Percentiles rank a stretch among this genome's conserved stretches.
These are phyloP conservation scores for sunflower (Helianthus annuus) DNA, from an alignment of 129 eudicot genomes.

Conservation along the genomic window HanXRQr2.0-SUNRISE NC_035434.2:174208849-174209348, in stretches of 20 bases:
- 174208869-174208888: conserved; percentile 79
- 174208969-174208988: conserved; percentile 91
- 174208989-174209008: conserved; percentile 74
- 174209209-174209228: neutral
- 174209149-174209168: neutral
- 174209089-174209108: neutral
- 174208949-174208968: conserved; percentile 68
- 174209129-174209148: too few relatives aligned
- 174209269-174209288: neutral
- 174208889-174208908: conserved; percentile 67
- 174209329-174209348: conserved; percentile 72
- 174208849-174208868: conserved; percentile 86
- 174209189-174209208: neutral
- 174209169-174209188: neutral
- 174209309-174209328: conserved; percentile 75
- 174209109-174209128: too few relatives aligned
- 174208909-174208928: conserved; percentile 83
- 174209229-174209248: neutral
- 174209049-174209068: conserved; percentile 90
- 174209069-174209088: conserved; percentile 46
- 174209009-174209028: conserved; percentile 91
- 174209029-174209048: conserved; percentile 81
- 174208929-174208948: conserved; percentile 83
- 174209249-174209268: neutral
- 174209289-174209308: conserved; percentile 92